phyloP scores from a whole-genome alignment of 1,284 basidiomycete genomes.

The Neotropicomus parvogracilis region DNA sequence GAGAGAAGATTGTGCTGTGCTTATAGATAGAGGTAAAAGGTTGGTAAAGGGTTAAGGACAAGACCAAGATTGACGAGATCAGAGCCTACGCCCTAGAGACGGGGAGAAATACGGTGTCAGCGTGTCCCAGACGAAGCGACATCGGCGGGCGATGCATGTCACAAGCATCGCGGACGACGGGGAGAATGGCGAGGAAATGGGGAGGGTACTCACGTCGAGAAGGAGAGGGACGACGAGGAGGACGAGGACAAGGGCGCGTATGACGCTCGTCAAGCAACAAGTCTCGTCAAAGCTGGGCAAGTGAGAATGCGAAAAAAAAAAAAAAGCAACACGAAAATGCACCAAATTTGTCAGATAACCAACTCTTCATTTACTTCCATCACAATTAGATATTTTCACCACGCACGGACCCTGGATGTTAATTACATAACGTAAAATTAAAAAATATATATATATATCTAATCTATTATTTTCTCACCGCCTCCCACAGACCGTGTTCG shows the following conservation, averaged over 20 bases:
- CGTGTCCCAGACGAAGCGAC: neutral
- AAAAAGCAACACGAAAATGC: slow-evolving; percentile 9
- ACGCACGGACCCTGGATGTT: slow-evolving; percentile 30
- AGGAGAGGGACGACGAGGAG: slow-evolving; percentile 17
- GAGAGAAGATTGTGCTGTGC: slow-evolving; percentile 38
- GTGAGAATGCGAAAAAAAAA: slow-evolving; percentile 23
- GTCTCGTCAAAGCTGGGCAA: slow-evolving; percentile 22
- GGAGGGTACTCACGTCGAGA: slow-evolving; percentile 26
- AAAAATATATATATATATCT: too few relatives aligned
- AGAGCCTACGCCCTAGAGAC: slow-evolving; percentile 30
- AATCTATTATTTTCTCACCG: slow-evolving; percentile 3
- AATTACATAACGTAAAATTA: slow-evolving; percentile 15
- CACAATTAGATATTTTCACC: slow-evolving; percentile 21
- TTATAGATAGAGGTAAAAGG: slow-evolving; percentile 44
- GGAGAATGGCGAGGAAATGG: neutral
- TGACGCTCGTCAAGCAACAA: slow-evolving; percentile 23
- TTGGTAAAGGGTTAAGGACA: slow-evolving; percentile 36
- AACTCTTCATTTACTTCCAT: slow-evolving; percentile 13
- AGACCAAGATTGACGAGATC: slow-evolving; percentile 40
- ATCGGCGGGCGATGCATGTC: neutral
- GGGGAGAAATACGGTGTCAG: slow-evolving; percentile 7
- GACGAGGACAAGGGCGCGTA: slow-evolving; percentile 26
- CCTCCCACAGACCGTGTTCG: slow-evolving; percentile 34
- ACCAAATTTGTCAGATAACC: slow-evolving; percentile 16
- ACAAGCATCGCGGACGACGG: neutral